Percentiles rank a stretch among this genome's conserved stretches.
Conservation (phyloP, 2,329 filamentous ascomycete genomes). For the Sporothrix dimorphospora region DNA sequence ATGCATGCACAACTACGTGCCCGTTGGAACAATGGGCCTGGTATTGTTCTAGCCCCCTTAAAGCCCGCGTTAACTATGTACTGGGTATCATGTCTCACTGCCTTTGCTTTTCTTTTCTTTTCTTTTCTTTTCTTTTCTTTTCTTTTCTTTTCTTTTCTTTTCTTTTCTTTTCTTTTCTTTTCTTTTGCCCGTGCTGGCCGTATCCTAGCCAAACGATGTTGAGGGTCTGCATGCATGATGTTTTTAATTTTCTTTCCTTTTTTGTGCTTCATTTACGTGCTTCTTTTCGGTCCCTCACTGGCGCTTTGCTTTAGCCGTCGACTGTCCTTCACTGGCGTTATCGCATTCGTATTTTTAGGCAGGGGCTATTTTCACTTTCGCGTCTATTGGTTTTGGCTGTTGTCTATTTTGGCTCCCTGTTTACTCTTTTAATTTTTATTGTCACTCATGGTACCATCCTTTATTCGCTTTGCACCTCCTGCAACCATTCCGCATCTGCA, state of each 20-base stretch:
- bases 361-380: background rate
- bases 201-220: background rate
- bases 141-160: background rate
- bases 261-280: background rate
- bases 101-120: background rate
- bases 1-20: background rate
- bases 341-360: constrained; percentile 10
- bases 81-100: too few relatives aligned
- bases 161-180: background rate
- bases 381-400: background rate
- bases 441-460: background rate
- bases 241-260: background rate
- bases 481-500: background rate
- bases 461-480: background rate
- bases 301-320: background rate
- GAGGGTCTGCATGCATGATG: background rate
- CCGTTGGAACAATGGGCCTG: background rate
- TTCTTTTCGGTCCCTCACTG: background rate
- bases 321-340: background rate
- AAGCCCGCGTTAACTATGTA: background rate
- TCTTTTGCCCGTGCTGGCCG: background rate
- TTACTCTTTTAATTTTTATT: background rate
- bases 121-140: too few relatives aligned
- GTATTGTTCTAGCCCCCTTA: background rate
- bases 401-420: background rate